These are phyloP conservation scores for Amorphotheca resinae DNA, from an alignment of 495 filamentous ascomycete genomes.

Conservation along the genomic window DNA sequence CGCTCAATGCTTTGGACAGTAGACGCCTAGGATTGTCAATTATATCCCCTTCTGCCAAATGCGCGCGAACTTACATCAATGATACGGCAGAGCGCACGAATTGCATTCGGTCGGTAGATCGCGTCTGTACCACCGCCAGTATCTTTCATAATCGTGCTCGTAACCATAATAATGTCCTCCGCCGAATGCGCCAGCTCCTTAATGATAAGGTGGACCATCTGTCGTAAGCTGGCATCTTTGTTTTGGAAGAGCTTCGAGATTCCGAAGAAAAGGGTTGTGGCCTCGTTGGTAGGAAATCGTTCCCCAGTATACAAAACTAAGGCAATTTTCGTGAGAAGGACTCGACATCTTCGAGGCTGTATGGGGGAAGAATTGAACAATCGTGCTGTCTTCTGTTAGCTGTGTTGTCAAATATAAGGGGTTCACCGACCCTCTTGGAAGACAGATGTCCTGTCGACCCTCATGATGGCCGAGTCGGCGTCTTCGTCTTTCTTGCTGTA, in stretches of 20 bases:
- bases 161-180: conserved; percentile 99
- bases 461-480: conserved; percentile 81
- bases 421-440: conserved; percentile 86
- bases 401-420: conserved; percentile 8
- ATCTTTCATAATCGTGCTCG: conserved; percentile 99
- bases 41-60: not conserved
- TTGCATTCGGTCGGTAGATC: conserved; percentile 92
- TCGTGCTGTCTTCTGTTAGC: conserved; percentile 50
- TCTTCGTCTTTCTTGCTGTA: conserved; percentile 99
- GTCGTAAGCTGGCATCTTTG: conserved; percentile 92
- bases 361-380: conserved; percentile 96
- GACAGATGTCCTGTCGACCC: conserved; percentile 93
- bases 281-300: conserved; percentile 92
- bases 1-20: conserved; percentile 97
- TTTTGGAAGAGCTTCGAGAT: conserved; percentile 99
- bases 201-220: conserved; percentile 97
- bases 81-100: conserved; percentile 88
- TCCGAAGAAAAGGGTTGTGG: conserved; percentile 96
- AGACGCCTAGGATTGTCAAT: conserved; percentile 50
- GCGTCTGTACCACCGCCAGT: conserved; percentile 91
- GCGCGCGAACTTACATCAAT: conserved; percentile 64
- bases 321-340: conserved; percentile 93
- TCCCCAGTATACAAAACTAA: conserved; percentile 95
- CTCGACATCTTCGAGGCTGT: conserved; percentile 86
- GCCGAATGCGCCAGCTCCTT: conserved; percentile 95